Conservation (phyloP, 257 asterid genomes). For the Coffea eugenioides region DNA sequence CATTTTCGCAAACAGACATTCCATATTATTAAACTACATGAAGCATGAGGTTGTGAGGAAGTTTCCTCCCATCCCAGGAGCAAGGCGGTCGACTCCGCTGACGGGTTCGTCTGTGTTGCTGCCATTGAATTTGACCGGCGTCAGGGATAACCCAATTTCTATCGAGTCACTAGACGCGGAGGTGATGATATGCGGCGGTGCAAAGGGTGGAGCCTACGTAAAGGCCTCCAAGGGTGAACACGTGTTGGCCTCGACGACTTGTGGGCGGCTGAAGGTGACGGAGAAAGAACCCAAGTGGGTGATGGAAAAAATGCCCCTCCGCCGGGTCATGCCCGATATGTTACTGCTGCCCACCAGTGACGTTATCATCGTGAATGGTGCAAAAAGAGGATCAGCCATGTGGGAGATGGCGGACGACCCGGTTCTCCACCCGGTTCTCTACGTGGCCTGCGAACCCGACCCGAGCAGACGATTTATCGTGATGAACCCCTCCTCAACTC, state of each 20-base stretch:
- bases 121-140: constrained; percentile 35
- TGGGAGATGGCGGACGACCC: constrained; percentile 72
- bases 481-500: constrained; percentile 46
- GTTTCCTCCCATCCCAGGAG: constrained; percentile 71
- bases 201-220: constrained; percentile 56
- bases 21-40: constrained; percentile 50
- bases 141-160: neutral
- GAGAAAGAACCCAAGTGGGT: constrained; percentile 61
- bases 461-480: constrained; percentile 43
- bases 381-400: constrained; percentile 67
- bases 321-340: constrained; percentile 84
- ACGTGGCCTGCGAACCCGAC: constrained; percentile 39
- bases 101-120: constrained; percentile 82
- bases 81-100: constrained; percentile 64
- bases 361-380: constrained; percentile 66
- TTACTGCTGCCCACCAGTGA: constrained; percentile 60
- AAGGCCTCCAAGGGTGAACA: constrained; percentile 32
- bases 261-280: constrained; percentile 68
- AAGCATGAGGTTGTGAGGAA: constrained; percentile 30
- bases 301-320: constrained; percentile 69
- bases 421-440: constrained; percentile 61
- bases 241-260: constrained; percentile 44
- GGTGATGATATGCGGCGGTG: constrained; percentile 83
- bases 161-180: constrained; percentile 39
- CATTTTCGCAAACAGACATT: constrained; percentile 62